These are phyloP conservation scores for Cercospora sesami DNA, from an alignment of 2,329 filamentous ascomycete species.

Conservation along the genomic window DNA sequence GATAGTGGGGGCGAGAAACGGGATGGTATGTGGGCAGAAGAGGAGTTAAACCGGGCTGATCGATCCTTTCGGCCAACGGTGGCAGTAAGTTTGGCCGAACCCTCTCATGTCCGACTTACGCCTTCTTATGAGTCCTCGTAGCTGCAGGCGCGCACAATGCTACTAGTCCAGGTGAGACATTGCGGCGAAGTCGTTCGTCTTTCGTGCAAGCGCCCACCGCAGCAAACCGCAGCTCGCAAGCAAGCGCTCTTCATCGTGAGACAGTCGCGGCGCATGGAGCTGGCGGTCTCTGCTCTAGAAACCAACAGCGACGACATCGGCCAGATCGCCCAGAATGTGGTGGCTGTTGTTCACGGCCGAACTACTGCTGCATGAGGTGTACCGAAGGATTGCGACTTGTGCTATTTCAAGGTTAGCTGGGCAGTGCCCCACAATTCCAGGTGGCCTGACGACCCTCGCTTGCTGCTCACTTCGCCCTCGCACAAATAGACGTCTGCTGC, in stretches of 20 bases:
- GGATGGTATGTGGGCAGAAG: not conserved
- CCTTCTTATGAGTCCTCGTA: not conserved
- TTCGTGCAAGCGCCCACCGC: conserved; percentile 9
- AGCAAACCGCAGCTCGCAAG: conserved; percentile 15
- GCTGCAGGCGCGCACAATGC: not conserved
- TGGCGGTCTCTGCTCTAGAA: not conserved
- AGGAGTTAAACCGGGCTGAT: not conserved
- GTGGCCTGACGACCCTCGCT: not conserved
- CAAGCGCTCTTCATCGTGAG: not conserved
- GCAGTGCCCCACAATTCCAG: not conserved
- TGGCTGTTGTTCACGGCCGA: conserved; percentile 7
- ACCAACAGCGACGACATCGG: conserved; percentile 8
- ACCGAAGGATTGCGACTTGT: conserved; percentile 5
- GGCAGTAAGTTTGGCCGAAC: not conserved
- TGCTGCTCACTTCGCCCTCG: not conserved
- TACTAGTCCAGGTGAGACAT: conserved; percentile 14
- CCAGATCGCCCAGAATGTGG: not conserved
- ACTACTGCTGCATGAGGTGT: conserved; percentile 5
- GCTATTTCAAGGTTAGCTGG: conserved; percentile 2
- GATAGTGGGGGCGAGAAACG: not conserved
- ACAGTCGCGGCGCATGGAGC: not conserved
- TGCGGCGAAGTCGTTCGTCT: conserved; percentile 4
- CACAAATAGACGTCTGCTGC: not conserved
- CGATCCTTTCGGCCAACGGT: conserved; percentile 4
- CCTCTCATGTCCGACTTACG: not conserved